These are phyloP conservation scores for Backusella liffmaniae DNA, from an alignment of 192 early-diverging fungal species.

Conservation along the genomic window DNA sequence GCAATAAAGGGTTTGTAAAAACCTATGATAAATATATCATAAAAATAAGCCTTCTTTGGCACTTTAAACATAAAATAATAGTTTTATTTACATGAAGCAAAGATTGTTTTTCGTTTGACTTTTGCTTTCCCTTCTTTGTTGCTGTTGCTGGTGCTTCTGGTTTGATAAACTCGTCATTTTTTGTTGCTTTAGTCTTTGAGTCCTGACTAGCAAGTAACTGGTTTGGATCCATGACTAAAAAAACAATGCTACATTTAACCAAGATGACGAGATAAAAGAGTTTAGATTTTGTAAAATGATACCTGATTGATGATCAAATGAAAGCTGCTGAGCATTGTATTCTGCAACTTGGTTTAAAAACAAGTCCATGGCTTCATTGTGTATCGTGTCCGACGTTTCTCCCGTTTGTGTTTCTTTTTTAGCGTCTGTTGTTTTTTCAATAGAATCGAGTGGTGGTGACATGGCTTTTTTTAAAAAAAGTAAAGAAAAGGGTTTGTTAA, in stretches of 20 bases:
- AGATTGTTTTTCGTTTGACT: slow-evolving; percentile 18
- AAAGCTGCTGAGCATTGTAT: slow-evolving; percentile 28
- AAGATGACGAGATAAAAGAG: neutral
- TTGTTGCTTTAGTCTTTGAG: slow-evolving; percentile 1
- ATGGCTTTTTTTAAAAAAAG: neutral
- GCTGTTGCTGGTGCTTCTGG: neutral
- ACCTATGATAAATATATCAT: slow-evolving; percentile 10
- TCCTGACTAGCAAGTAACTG: neutral
- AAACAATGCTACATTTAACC: neutral
- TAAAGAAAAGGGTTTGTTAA: too few species aligned
- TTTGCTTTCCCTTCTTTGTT: slow-evolving; percentile 19
- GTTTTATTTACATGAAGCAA: slow-evolving; percentile 13
- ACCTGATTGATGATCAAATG: slow-evolving; percentile 21
- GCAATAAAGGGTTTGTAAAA: slow-evolving; percentile 28
- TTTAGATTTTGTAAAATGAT: neutral
- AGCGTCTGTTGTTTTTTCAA: neutral
- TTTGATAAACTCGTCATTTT: neutral
- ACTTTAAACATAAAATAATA: neutral
- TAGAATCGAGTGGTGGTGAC: neutral
- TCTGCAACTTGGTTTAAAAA: slow-evolving; percentile 31
- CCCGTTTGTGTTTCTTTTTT: neutral
- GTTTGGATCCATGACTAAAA: slow-evolving; percentile 17
- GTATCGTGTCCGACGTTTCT: neutral
- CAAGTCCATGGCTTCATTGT: slow-evolving; percentile 23
- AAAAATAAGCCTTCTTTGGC: neutral